These are phyloP conservation scores for Ogataea populi-albae DNA, from an alignment of 805 yeast genomes.

Conservation along the genomic window DNA sequence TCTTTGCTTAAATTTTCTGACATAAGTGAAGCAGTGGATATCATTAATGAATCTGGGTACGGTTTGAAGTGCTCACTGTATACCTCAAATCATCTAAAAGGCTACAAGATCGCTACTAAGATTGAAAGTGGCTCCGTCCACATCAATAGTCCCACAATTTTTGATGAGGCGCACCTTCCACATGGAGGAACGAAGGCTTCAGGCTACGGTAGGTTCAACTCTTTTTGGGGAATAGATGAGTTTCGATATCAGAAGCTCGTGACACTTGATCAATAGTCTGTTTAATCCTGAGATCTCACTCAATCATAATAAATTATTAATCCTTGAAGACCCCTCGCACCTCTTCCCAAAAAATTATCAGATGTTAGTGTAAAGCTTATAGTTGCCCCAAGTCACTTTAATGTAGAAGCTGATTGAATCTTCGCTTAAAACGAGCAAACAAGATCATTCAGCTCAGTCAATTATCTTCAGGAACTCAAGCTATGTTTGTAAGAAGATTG, in stretches of 20 bases:
- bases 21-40: conserved; percentile 18
- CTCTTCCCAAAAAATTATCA: too few species aligned
- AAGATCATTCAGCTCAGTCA: too few species aligned
- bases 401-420: too few species aligned
- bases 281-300: too few species aligned
- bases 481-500: too few species aligned
- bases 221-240: conserved; percentile 44
- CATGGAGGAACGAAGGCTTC: conserved; percentile 46
- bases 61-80: conserved; percentile 45
- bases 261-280: conserved; percentile 34
- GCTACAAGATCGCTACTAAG: conserved; percentile 32
- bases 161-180: conserved; percentile 32
- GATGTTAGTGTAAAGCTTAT: too few species aligned
- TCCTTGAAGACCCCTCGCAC: too few species aligned
- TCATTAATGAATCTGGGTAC: conserved; percentile 30
- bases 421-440: too few species aligned
- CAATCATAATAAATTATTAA: too few species aligned
- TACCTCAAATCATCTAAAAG: conserved; percentile 36
- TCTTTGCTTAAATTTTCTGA: conserved; percentile 29
- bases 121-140: conserved; percentile 36
- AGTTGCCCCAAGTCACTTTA: too few species aligned
- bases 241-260: conserved; percentile 38
- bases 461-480: too few species aligned
- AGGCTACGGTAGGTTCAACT: conserved; percentile 44
- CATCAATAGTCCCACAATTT: conserved; percentile 24